Evolutionary conservation across 176 grass and related monocot genomes (phyloP).

Genomic region (Phyllostachys edulis): DNA sequence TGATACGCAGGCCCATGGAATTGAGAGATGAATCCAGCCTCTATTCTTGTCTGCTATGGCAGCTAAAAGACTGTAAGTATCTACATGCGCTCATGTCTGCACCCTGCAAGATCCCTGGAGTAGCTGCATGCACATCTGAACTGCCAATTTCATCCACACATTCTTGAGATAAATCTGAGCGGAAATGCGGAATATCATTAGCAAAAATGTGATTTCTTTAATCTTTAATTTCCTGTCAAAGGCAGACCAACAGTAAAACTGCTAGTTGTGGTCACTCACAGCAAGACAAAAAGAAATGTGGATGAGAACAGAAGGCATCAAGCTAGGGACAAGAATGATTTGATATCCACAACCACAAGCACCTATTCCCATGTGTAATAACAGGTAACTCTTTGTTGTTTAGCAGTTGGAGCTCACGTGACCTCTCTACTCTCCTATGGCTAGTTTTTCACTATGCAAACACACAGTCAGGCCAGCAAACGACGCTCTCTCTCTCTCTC

Average conservation of each 20-base stretch:
- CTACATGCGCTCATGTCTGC: constrained; percentile 11
- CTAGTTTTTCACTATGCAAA: background rate
- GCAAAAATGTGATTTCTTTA: background rate
- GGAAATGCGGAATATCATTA: background rate
- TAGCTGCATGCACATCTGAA: background rate
- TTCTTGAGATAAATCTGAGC: background rate
- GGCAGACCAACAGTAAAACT: background rate
- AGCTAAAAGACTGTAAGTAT: background rate
- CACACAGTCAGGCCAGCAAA: background rate
- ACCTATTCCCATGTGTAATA: constrained; percentile 11
- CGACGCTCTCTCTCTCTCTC: too few relatives aligned
- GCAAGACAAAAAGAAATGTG: constrained; percentile 5
- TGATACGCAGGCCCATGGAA: constrained; percentile 1
- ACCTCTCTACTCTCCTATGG: background rate
- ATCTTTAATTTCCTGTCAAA: background rate
- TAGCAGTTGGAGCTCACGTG: constrained; percentile 35
- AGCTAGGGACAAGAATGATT: constrained; percentile 16
- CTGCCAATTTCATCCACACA: constrained; percentile 4
- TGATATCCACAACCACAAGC: background rate
- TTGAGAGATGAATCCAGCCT: background rate
- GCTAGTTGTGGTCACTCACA: background rate
- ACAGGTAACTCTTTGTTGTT: constrained; percentile 10
- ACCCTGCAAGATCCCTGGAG: constrained; percentile 23
- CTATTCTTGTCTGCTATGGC: background rate
- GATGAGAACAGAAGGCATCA: background rate